Percentiles rank a stretch among this genome's conserved stretches.
Evolutionary conservation across 192 early-diverging fungal species (phyloP).

Genomic region (Entomortierella chlamydospora): DNA sequence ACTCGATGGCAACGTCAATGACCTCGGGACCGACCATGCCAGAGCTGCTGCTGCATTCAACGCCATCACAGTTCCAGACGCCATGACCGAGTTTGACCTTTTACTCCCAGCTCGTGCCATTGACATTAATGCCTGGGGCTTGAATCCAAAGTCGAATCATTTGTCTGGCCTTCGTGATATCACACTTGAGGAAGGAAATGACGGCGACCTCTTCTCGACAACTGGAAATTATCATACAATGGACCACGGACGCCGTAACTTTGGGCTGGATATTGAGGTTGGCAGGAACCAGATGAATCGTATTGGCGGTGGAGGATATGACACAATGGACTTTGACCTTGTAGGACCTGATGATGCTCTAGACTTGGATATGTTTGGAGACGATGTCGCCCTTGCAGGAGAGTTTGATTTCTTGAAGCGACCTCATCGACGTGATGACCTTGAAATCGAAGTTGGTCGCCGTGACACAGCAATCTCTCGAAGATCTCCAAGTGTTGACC

Average conservation of each 20-base stretch:
- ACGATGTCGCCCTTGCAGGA: slow-evolving; percentile 14
- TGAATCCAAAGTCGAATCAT: slow-evolving; percentile 52
- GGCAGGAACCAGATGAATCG: slow-evolving; percentile 50
- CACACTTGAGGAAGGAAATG: slow-evolving; percentile 53
- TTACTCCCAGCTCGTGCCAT: slow-evolving; percentile 75
- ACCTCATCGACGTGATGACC: slow-evolving; percentile 34
- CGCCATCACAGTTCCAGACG: slow-evolving; percentile 90
- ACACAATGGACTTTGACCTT: slow-evolving; percentile 50
- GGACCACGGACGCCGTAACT: slow-evolving; percentile 40
- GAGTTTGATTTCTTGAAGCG: slow-evolving; percentile 57
- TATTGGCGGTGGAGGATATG: slow-evolving; percentile 55
- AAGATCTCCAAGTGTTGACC: slow-evolving; percentile 51
- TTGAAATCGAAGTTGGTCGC: slow-evolving; percentile 69
- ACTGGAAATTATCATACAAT: slow-evolving; percentile 15
- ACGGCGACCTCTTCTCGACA: slow-evolving; percentile 19
- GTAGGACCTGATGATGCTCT: slow-evolving; percentile 38
- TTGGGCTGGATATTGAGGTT: slow-evolving; percentile 51
- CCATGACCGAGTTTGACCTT: slow-evolving; percentile 92
- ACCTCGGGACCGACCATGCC: slow-evolving; percentile 81
- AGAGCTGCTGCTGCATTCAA: slow-evolving; percentile 63
- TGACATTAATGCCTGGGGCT: slow-evolving; percentile 46
- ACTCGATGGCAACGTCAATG: slow-evolving; percentile 63
- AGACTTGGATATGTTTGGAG: slow-evolving; percentile 41
- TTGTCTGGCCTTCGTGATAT: slow-evolving; percentile 78
- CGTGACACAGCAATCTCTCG: slow-evolving; percentile 57